Base-by-base conservation (phyloP, 495 filamentous ascomycete genomes). In the Copromyces sp. region DNA sequence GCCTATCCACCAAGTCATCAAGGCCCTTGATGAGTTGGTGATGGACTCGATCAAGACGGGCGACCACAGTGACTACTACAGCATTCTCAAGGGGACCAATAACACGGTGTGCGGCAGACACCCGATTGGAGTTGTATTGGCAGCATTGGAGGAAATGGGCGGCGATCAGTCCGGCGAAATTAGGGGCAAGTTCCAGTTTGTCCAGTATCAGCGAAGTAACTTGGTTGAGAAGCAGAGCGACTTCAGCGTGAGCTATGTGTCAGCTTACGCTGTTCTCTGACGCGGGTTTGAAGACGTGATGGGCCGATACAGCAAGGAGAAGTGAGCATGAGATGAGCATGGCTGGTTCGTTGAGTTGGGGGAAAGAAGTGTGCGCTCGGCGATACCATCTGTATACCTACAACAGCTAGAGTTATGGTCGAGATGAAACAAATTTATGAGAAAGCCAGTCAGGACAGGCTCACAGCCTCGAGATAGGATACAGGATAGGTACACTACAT, bases 61-160 rank as follows among this genome's bases (percentile, higher is more conserved):
- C 2, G 85, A 81, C 14, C 89, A 96, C 75, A 81, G 84, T 12
- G 81, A 80, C 2, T 98, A 97, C 78, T 82, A 92, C 40, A 84
- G 90, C 5, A 86, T 87, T 32, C 81, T 98, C 45, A 82, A 87
- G 42, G 82, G 85, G 44, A 98, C 94, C 0, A 89, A 87, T 41
- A 99, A 99, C 76, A 98, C 95, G 1, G 93, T 99, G 39, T 99
- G 95, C 76, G 95, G 95, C 69, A 85, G 94, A 53, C 96, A 99
- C 85, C 95, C 95, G 0, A 98, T 99, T 75, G 94, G 96, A 0
- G 91, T 99, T 14, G 87, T 96, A 12, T 93, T 99, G 92, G 94
- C 94, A 3, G 94, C 90, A 0, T 78, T 97, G 73, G 94, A 98
- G 82, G 80, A 79, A 47, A 77, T 91, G 71, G 74, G 80, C 3